Conservation (phyloP, 805 yeast genomes). For the Saturnispora silvae region DNA sequence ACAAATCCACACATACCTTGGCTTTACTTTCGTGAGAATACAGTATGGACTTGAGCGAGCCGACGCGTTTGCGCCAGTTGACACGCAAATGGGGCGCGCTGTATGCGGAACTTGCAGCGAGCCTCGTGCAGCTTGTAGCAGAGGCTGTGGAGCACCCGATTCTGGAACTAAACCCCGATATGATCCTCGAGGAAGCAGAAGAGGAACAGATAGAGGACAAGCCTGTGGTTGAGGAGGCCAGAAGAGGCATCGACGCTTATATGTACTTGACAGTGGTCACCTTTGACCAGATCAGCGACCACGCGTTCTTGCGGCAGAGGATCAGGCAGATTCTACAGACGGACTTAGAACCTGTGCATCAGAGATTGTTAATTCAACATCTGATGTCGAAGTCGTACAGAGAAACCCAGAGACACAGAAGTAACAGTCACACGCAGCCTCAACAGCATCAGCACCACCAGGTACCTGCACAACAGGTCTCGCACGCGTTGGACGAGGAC, state of each 20-base stretch:
- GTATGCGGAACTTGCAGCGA: constrained; percentile 19
- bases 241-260: too few relatives aligned
- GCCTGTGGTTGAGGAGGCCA: too few relatives aligned
- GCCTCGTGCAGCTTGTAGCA: constrained; percentile 31
- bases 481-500: constrained; percentile 18
- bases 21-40: too few relatives aligned
- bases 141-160: constrained; percentile 39
- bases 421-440: constrained; percentile 4
- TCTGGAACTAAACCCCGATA: constrained; percentile 27
- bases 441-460: constrained; percentile 8
- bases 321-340: constrained; percentile 38
- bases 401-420: constrained; percentile 26
- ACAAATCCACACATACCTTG: too few relatives aligned
- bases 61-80: background rate
- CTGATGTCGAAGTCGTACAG: constrained; percentile 62
- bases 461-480: constrained; percentile 15
- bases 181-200: constrained; percentile 13
- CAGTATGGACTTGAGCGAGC: background rate
- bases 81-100: constrained; percentile 10
- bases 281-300: constrained; percentile 27
- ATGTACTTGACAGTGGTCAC: constrained; percentile 23
- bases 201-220: constrained; percentile 3
- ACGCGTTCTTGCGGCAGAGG: constrained; percentile 32
- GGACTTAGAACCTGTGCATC: constrained; percentile 31
- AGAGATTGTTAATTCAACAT: constrained; percentile 44